phyloP scores from a whole-genome alignment of 2,329 filamentous ascomycete species.

The Geosmithia flava region DNA sequence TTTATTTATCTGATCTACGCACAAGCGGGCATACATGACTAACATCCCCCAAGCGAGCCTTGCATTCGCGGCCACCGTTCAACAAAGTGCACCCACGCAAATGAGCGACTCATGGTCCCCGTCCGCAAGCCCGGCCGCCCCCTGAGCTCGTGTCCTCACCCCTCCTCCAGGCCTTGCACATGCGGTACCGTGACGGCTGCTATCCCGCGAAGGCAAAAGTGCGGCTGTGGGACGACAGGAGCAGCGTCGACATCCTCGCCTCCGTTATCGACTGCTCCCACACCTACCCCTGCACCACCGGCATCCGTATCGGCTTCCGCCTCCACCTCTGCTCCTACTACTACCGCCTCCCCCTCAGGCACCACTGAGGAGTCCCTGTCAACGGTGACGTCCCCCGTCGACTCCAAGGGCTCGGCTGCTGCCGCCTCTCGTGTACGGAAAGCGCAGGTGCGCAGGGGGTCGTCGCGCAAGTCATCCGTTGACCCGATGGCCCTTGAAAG shows the following conservation, averaged over 20 bases:
- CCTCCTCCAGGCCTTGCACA: slow-evolving; percentile 45
- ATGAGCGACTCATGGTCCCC: slow-evolving; percentile 55
- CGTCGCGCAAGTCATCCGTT: slow-evolving; percentile 33
- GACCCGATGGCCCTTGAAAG: slow-evolving; percentile 34
- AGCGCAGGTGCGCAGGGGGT: slow-evolving; percentile 18
- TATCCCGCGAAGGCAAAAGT: slow-evolving; percentile 46
- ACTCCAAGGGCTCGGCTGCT: slow-evolving; percentile 10
- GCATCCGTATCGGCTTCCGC: slow-evolving; percentile 8
- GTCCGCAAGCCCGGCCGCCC: slow-evolving; percentile 63
- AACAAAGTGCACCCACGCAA: slow-evolving; percentile 59
- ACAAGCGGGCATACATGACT: not conserved
- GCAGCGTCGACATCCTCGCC: too few relatives aligned
- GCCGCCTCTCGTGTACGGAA: slow-evolving; percentile 33
- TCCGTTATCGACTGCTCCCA: not conserved
- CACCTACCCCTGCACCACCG: too few relatives aligned
- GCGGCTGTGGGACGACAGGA: slow-evolving; percentile 30
- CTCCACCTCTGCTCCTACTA: not conserved
- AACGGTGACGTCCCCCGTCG: slow-evolving; percentile 2
- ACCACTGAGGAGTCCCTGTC: slow-evolving; percentile 8
- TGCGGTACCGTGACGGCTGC: slow-evolving; percentile 53
- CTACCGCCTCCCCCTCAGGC: not conserved
- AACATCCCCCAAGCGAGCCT: slow-evolving; percentile 42
- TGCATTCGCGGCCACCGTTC: slow-evolving; percentile 68
- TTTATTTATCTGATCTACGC: not conserved
- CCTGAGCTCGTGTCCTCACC: slow-evolving; percentile 57